Conservation (phyloP, 1,284 basidiomycete species). For the Tilletia setariae region DNA sequence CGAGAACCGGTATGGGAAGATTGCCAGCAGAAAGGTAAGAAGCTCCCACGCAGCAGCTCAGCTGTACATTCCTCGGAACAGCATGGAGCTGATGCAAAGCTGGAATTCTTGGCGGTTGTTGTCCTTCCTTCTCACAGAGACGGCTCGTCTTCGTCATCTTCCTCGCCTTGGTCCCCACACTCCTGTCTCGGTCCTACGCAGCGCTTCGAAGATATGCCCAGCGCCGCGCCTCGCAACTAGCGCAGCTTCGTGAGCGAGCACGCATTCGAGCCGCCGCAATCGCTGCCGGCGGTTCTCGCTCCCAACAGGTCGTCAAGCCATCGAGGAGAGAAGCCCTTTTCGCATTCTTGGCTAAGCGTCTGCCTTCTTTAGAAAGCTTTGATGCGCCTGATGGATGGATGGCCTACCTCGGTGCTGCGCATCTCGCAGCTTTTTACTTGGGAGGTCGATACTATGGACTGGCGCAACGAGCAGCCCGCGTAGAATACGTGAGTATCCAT, state of each 20-base stretch:
- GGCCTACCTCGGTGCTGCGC: conserved; percentile 50
- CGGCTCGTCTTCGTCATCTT: conserved; percentile 46
- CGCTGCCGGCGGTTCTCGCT: not conserved
- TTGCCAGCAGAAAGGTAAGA: conserved; percentile 42
- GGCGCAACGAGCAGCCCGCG: conserved; percentile 51
- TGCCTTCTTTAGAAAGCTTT: conserved; percentile 50
- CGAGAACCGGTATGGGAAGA: conserved; percentile 33
- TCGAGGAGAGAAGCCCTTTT: conserved; percentile 8
- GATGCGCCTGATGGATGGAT: conserved; percentile 44
- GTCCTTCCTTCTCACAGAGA: conserved; percentile 23
- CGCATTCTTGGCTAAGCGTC: conserved; percentile 20
- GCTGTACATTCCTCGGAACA: not conserved
- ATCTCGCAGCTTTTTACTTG: conserved; percentile 56
- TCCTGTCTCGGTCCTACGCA: conserved; percentile 44
- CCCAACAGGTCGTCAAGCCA: conserved; percentile 16
- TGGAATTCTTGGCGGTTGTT: no score
- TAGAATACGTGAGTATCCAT: conserved; percentile 42
- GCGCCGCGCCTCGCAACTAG: conserved; percentile 10
- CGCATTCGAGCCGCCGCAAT: conserved; percentile 17
- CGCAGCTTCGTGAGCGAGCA: conserved; percentile 26
- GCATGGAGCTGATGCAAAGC: not conserved
- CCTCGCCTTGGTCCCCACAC: conserved; percentile 51
- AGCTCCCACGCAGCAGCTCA: not conserved
- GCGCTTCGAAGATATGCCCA: conserved; percentile 27
- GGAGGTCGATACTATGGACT: conserved; percentile 54